Conservation (phyloP, 116 monocot species). For the Posidonia oceanica region DNA sequence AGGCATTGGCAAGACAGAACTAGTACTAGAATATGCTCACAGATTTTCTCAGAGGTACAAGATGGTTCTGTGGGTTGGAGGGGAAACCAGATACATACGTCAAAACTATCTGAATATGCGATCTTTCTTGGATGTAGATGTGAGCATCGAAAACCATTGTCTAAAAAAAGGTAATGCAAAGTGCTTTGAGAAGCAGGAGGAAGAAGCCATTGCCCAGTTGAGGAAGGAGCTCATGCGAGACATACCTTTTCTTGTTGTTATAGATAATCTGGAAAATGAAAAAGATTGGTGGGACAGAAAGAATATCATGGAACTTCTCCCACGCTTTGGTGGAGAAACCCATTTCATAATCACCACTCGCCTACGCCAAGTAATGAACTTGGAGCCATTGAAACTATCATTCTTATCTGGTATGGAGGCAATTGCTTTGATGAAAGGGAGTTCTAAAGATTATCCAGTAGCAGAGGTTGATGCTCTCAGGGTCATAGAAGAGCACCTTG, state of each 20-base stretch:
- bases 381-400: conserved; percentile 78
- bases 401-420: conserved; percentile 79
- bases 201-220: conserved; percentile 57
- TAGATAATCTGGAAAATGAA: conserved; percentile 82
- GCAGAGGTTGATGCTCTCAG: conserved; percentile 67
- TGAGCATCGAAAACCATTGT: conserved; percentile 35
- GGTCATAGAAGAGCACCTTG: conserved; percentile 71
- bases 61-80: conserved; percentile 85
- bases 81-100: conserved; percentile 63
- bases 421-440: conserved; percentile 70
- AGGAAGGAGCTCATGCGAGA: conserved; percentile 71
- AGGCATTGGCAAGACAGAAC: conserved; percentile 87
- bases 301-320: conserved; percentile 66
- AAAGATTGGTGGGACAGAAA: conserved; percentile 88
- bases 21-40: conserved; percentile 78
- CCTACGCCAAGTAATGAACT: conserved; percentile 60
- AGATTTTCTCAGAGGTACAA: conserved; percentile 77
- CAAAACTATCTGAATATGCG: conserved; percentile 71
- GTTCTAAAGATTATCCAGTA: conserved; percentile 49
- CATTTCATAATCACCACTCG: conserved; percentile 89
- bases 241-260: conserved; percentile 70
- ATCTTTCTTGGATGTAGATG: conserved; percentile 59
- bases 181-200: conserved; percentile 86
- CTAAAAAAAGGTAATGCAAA: conserved; percentile 52
- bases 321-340: conserved; percentile 72